Evolutionary conservation across 371 early-diverging fungal genomes (phyloP).

Genomic region (Apophysomyces ossiformis): DNA sequence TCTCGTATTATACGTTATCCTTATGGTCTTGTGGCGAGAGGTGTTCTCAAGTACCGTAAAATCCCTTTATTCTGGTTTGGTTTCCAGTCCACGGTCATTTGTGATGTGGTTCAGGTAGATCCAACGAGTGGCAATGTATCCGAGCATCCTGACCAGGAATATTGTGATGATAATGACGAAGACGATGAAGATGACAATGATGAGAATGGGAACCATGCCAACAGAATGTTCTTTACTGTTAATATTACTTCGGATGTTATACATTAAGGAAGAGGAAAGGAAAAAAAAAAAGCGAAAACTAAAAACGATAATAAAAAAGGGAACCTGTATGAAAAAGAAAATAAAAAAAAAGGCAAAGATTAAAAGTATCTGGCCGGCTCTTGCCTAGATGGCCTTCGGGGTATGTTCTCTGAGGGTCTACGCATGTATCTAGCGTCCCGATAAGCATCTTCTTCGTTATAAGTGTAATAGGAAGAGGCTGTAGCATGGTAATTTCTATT

Average conservation of each 20-base stretch:
- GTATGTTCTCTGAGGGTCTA: conserved; percentile 2
- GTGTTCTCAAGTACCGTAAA: conserved; percentile 55
- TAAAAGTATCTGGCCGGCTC: conserved; percentile 8
- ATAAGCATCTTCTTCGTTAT: not conserved
- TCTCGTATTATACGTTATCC: conserved; percentile 52
- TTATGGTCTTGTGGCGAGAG: conserved; percentile 62
- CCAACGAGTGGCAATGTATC: conserved; percentile 36
- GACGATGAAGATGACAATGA: not conserved
- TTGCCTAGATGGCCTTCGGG: conserved; percentile 1
- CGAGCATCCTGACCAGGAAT: conserved; percentile 33
- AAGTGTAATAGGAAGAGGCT: not conserved
- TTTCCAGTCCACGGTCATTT: conserved; percentile 37
- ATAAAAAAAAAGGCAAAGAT: not conserved
- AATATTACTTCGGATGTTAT: too few species aligned
- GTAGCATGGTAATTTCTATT: not conserved
- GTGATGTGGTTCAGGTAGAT: conserved; percentile 37
- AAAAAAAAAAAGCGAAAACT: not conserved
- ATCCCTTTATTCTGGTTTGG: conserved; percentile 24
- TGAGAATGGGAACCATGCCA: not conserved
- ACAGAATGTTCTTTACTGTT: not conserved
- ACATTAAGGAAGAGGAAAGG: not conserved
- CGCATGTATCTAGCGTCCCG: not conserved
- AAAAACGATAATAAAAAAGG: not conserved
- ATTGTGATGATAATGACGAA: conserved; percentile 19
- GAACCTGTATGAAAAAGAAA: too few species aligned